phyloP scores from a whole-genome alignment of 2,329 filamentous ascomycete species.

The Colletotrichum sublineola region DNA sequence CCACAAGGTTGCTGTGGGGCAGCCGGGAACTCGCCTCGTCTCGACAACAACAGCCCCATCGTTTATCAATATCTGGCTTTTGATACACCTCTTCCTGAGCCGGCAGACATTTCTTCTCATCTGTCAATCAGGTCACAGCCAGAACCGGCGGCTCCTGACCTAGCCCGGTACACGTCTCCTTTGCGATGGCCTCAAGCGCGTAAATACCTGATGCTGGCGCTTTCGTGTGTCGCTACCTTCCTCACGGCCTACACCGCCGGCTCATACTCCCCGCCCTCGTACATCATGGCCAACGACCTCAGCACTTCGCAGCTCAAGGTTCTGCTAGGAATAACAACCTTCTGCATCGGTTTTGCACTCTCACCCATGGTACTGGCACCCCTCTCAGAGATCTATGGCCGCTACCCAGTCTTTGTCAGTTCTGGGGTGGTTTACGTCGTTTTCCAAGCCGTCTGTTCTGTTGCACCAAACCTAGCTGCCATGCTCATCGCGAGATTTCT shows the following conservation, averaged over 20 bases:
- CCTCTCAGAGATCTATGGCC: constrained; percentile 88
- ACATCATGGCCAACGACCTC: constrained; percentile 76
- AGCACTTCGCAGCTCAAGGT: constrained; percentile 74
- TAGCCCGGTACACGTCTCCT: constrained; percentile 77
- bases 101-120: constrained; percentile 41
- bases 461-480: constrained; percentile 76
- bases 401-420: constrained; percentile 83
- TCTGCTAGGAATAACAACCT: constrained; percentile 83
- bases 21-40: neutral
- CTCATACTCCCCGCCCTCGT: constrained; percentile 78
- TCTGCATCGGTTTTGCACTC: constrained; percentile 83
- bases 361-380: constrained; percentile 92
- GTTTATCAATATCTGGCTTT: constrained; percentile 58
- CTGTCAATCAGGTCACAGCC: constrained; percentile 45
- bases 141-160: constrained; percentile 72
- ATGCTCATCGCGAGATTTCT: constrained; percentile 84
- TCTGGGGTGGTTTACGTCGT: constrained; percentile 79
- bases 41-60: constrained; percentile 48
- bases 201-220: constrained; percentile 78
- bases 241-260: constrained; percentile 86
- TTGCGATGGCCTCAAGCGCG: constrained; percentile 78
- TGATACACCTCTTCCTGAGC: constrained; percentile 53
- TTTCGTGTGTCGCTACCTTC: constrained; percentile 82
- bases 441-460: constrained; percentile 80
- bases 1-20: neutral